Evolutionary conservation across 169 alveolate species (phyloP), one percentile per base, ranked within the genome.

Genomic region (Sarcocystis neurona): DNA sequence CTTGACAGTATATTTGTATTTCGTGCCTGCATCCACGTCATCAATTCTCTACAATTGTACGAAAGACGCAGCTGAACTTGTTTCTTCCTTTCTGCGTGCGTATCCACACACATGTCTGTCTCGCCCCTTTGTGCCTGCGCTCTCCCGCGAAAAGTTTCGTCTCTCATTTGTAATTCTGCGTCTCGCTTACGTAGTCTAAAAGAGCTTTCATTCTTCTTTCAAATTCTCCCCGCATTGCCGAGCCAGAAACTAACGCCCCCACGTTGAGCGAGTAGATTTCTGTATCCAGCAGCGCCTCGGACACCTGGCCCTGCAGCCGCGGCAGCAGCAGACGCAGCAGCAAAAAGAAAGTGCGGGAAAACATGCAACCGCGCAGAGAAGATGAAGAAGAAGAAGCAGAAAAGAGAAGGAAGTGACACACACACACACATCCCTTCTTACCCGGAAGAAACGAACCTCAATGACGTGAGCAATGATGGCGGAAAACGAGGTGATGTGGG

Each of bases 191-290:
- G 66, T 95, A 97, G 88, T 94, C 94, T 82, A 96, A 85, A 10
- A 96, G 94, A 20, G 94, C 92, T 89, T 96, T 94, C 50, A 96
- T 87, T 12, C 98, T 79, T 86, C 94, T 97, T 85, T 96, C 98
- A 77, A 96, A 96, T 79, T 96, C 98, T 1, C 98, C 98, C 18
- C 98, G 93, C 87, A 95, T 95, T 34, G 85, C 20, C 2, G 91
- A 43, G 8, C 91, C 98, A 6, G 98, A 95, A n/a, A 95, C 87
- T 12, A 95, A 79, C 0, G 97, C 92, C 0, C 96, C 95, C 75
- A 95, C 44, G 85, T 95, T 97, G 46, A 95, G 58, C 34, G 97
- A 95, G 44, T 95, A 89, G 72, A 95, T 92, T 37, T 91, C 88
- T 87, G 93, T 91, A 4, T 86, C 82, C 30, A 72, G 89, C 56